phyloP scores from a whole-genome alignment of 1,139 yeast species.

The Geotrichum bryndzae region DNA sequence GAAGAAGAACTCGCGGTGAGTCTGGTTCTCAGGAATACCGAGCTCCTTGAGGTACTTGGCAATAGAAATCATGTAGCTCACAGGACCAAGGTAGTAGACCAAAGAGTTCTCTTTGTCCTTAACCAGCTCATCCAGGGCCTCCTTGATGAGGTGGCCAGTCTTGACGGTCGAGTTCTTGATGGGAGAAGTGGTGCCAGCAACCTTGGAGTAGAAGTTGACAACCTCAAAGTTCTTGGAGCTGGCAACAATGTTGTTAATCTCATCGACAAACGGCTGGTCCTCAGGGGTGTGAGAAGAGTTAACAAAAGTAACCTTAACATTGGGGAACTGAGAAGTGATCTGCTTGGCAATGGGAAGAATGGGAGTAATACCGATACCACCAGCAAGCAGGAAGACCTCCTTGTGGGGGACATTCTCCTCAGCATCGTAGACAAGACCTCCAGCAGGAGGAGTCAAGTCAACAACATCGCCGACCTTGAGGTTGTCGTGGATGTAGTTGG shows the following conservation, averaged over 20 bases:
- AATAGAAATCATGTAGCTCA: constrained; percentile 16
- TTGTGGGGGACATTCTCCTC: constrained; percentile 24
- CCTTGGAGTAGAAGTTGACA: constrained; percentile 21
- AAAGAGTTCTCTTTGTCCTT: constrained; percentile 2
- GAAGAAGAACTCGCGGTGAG: constrained; percentile 17
- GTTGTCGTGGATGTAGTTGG: constrained; percentile 46
- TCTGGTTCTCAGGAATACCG: constrained; percentile 15
- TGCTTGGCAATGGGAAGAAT: constrained; percentile 46
- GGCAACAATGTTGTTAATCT: constrained; percentile 18
- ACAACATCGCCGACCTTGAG: constrained; percentile 48
- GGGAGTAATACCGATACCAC: constrained; percentile 70
- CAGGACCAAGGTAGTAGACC: constrained; percentile 17
- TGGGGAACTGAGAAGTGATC: constrained; percentile 24
- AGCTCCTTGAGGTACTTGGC: constrained; percentile 12
- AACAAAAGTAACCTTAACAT: constrained; percentile 21
- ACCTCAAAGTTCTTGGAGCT: constrained; percentile 21
- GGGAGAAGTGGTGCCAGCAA: not conserved
- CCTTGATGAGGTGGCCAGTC: constrained; percentile 20
- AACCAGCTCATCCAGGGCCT: constrained; percentile 18
- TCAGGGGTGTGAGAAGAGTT: constrained; percentile 25
- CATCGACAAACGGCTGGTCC: constrained; percentile 23
- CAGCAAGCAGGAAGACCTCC: constrained; percentile 47
- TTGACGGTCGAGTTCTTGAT: constrained; percentile 9
- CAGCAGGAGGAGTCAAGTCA: constrained; percentile 55
- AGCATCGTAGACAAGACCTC: constrained; percentile 44